Evolutionary conservation across 495 filamentous ascomycete species (phyloP), one percentile per base, ranked within the genome.

Genomic region (Penicillium verhagenii): DNA sequence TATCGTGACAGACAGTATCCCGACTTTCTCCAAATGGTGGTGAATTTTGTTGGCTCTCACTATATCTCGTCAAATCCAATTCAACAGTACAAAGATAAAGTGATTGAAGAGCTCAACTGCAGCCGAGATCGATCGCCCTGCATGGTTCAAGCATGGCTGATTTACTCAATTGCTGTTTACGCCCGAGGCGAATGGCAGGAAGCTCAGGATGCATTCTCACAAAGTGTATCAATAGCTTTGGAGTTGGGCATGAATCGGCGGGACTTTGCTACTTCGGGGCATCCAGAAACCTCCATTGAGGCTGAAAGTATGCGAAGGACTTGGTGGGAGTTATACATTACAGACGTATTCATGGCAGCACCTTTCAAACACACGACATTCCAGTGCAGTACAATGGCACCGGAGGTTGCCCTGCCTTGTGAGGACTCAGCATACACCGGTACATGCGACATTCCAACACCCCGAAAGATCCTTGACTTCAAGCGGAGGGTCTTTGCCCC

Each of bases 281-380:
- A 61, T 13, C 28, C 59, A 6, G 61, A 66, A 31, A 54, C 51
- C 23, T 67, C 66, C 3, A 54, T 70, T 5, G 69, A 74, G 47
- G 71, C 73, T 1, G 73, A 76, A 50, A 73, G 70, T 37, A 53
- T 73, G 47, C 59, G 72, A 48, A 59, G 73, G 29, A 76, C 73
- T 13, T 76, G 72, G 72, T 76, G 73, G 73, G 72, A 74, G 50
- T 59, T 76, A 5, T 74, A 69, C 35, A 65, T 74, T 38, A 64
- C 66, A 13, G 73, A 76, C 24, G 63, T 74, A 21, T 65, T 66
- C 50, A 68, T 72, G 53, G 65, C 72, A 2, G 62, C 67, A 20
- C 59, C 64, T 9, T 65, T 69, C 31, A 67, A 63, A 38, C 62
- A 53, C 7, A 63, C 63, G 13, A 61, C 59, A 3, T 63, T 71